Percentiles rank a stretch among this genome's conserved stretches.
These are phyloP conservation scores for Phytopythium delawarense DNA, from an alignment of 352 stramenopile genomes.

Conservation along the genomic window DNA sequence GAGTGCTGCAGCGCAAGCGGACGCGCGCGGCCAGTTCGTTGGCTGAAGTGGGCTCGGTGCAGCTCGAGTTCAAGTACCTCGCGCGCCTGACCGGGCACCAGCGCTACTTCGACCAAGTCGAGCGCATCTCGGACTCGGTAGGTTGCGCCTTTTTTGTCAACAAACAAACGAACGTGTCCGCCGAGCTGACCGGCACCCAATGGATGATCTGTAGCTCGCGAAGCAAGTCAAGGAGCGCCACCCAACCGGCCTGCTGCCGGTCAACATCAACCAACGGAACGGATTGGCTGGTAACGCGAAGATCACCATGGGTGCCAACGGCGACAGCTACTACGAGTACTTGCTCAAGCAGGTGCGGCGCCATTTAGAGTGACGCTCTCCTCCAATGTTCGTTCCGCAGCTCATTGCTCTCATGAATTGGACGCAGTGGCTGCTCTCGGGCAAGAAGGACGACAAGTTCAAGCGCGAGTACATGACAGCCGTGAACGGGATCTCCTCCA, in stretches of 20 bases:
- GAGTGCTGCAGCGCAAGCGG: constrained; percentile 22
- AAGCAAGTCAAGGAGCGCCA: constrained; percentile 52
- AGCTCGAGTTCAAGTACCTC: constrained; percentile 85
- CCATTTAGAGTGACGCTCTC: neutral
- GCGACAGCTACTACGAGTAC: constrained; percentile 87
- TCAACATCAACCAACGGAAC: constrained; percentile 37
- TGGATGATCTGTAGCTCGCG: constrained; percentile 25
- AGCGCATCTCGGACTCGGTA: constrained; percentile 66
- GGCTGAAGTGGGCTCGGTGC: constrained; percentile 63
- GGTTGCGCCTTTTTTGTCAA: neutral
- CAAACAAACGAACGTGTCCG: neutral
- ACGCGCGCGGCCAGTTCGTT: constrained; percentile 39
- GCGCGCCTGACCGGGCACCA: constrained; percentile 47
- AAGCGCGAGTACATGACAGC: constrained; percentile 59
- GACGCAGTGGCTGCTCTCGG: constrained; percentile 60
- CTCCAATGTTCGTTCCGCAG: neutral
- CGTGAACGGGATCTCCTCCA: constrained; percentile 54
- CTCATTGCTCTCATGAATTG: neutral
- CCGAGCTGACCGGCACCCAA: neutral
- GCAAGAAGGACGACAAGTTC: constrained; percentile 73
- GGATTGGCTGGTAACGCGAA: constrained; percentile 42
- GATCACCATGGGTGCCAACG: constrained; percentile 68
- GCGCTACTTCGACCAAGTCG: constrained; percentile 64
- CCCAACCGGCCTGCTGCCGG: constrained; percentile 44
- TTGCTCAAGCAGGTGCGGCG: constrained; percentile 68